phyloP scores from a whole-genome alignment of 176 grass and related monocot species.

The Eremochloa ophiuroides region DNA sequence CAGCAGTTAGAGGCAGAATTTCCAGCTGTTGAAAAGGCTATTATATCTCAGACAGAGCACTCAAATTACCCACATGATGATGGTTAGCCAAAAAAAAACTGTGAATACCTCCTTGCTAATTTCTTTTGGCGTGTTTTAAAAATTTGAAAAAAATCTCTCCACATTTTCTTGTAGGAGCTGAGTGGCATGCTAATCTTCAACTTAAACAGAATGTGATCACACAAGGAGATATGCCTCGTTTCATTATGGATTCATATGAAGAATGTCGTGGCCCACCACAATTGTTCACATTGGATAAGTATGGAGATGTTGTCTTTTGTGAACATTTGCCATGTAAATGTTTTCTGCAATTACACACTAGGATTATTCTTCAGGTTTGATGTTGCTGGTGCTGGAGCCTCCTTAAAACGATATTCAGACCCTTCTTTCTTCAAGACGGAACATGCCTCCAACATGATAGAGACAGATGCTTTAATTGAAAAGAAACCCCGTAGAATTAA shows the following conservation, averaged over 20 bases:
- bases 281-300: constrained; percentile 95
- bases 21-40: constrained; percentile 68
- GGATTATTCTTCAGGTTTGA: constrained; percentile 79
- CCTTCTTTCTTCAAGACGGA: constrained; percentile 96
- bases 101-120: neutral
- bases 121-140: neutral
- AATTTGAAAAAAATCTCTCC: constrained; percentile 18
- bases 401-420: constrained; percentile 94
- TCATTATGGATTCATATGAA: constrained; percentile 98
- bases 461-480: constrained; percentile 52
- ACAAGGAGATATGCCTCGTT: constrained; percentile 96
- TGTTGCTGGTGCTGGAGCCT: constrained; percentile 90
- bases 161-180: constrained; percentile 44
- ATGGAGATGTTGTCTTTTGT: constrained; percentile 30
- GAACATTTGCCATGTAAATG: constrained; percentile 9
- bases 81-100: constrained; percentile 42
- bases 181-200: constrained; percentile 77
- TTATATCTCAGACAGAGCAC: constrained; percentile 56
- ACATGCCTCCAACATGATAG: constrained; percentile 50
- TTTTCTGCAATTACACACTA: constrained; percentile 20
- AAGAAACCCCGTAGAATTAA: constrained; percentile 77
- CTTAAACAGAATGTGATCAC: constrained; percentile 84
- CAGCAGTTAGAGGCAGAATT: constrained; percentile 91
- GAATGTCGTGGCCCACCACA: constrained; percentile 88
- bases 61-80: constrained; percentile 66